These are phyloP conservation scores for Peterozyma toletana DNA, from an alignment of 805 yeast genomes.

Conservation along the genomic window DNA sequence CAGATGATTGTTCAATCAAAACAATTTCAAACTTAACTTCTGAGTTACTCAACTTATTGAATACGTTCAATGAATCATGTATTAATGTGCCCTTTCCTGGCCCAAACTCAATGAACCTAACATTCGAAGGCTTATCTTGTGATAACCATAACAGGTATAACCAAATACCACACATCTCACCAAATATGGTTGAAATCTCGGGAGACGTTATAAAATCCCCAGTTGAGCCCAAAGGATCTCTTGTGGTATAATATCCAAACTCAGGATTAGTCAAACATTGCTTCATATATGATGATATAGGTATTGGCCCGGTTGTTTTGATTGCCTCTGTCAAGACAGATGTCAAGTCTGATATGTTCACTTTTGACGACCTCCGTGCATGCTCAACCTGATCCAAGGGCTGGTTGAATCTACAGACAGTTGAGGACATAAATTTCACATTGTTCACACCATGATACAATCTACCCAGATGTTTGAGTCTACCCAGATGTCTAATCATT, in stretches of 20 bases:
- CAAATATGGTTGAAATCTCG: constrained; percentile 81
- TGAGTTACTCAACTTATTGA: constrained; percentile 28
- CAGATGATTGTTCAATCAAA: constrained; percentile 67
- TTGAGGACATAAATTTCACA: no score
- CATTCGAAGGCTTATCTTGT: constrained; percentile 42
- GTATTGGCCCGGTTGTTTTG: constrained; percentile 68
- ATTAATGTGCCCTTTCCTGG: constrained; percentile 82
- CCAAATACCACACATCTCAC: constrained; percentile 81
- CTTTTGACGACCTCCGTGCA: no score
- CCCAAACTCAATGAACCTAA: constrained; percentile 69
- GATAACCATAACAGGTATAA: constrained; percentile 46
- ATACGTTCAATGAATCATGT: constrained; percentile 49
- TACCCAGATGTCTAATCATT: no score
- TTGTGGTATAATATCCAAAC: constrained; percentile 71
- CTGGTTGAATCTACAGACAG: no score
- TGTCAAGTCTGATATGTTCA: no score
- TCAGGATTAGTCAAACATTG: constrained; percentile 76
- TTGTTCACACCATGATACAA: no score
- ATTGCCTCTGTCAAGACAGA: constrained; percentile 37
- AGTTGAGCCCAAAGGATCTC: constrained; percentile 49
- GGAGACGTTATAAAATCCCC: constrained; percentile 87
- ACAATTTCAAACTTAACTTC: constrained; percentile 33
- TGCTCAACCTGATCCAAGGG: no score
- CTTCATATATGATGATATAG: constrained; percentile 69
- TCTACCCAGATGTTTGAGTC: no score